Evolutionary conservation across 2,329 filamentous ascomycete genomes (phyloP), one percentile per base, ranked within the genome.

Genomic region (Fusarium chlamydosporum): DNA sequence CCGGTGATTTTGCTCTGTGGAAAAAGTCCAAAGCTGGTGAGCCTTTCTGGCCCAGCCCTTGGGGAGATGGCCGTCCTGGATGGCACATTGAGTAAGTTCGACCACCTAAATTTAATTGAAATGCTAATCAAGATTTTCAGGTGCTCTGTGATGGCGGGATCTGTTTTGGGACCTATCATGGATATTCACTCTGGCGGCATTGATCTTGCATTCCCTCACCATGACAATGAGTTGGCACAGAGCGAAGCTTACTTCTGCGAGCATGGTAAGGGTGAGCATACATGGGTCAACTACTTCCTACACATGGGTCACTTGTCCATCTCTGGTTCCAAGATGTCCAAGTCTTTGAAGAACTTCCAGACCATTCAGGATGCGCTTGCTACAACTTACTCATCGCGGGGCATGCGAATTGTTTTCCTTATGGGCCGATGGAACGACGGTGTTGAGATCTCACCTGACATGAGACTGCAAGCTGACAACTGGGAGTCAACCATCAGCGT

Each of bases 231-330:
- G 78, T 81, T 97, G 70, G 94, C 93, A 1, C 94, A 97, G 79
- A 93, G 90, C 68, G 93, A 96, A 78, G 93, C 93, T n/a, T 95
- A 92, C 78, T 96, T 92, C 73, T 84, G 82, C 73, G 74, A 84
- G 40, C 78, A 83, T 56, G 79, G 76, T 38, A 84, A 85, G 76
- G 80, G 78, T 46, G 83, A 85, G 72, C 85, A 87, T 72, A 92
- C 92, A 62, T 97, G 95, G 95, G 92, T 97, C 51, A 97, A 96
- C 77, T 97, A 97, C 81, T 98, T 97, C 81, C 77, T 97, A 16
- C 95, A 97, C 76, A 97, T 96, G 91, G 95, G 95, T 0, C 95
- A 98, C 77, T 81, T 97, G 47, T 80, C 79, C 7, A 97, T 98
- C 59, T 88, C 91, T 27, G 94, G 95, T 0, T 93, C 90, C 23